Conservation (phyloP, 768 basidiomycete species). For the Hygrophoropsis aurantiaca region DNA sequence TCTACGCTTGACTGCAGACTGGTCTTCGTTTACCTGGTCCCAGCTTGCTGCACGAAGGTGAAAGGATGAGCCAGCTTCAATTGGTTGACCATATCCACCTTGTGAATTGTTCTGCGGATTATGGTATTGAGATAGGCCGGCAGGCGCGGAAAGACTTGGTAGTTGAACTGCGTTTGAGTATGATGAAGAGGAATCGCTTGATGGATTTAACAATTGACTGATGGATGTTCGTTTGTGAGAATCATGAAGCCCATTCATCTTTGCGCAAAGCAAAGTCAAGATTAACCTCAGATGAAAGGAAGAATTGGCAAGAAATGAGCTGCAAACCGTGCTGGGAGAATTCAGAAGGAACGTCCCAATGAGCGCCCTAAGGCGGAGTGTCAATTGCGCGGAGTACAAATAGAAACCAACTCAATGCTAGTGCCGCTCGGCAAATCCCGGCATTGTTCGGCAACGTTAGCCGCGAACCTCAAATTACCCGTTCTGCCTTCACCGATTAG, state of each 20-base stretch:
- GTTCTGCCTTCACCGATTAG: not conserved
- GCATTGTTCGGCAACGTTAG: constrained; percentile 17
- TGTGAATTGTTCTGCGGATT: constrained; percentile 27
- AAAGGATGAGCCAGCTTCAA: constrained; percentile 37
- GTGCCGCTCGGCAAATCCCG: constrained; percentile 25
- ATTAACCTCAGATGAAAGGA: constrained; percentile 8
- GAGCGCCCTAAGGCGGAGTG: constrained; percentile 28
- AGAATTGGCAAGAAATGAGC: constrained; percentile 26
- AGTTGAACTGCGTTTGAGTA: constrained; percentile 29
- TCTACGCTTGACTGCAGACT: constrained; percentile 35
- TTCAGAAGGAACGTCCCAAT: not conserved
- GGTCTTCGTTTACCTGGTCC: constrained; percentile 40
- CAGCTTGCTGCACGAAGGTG: constrained; percentile 66
- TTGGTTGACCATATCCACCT: constrained; percentile 24
- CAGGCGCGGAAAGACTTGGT: constrained; percentile 19
- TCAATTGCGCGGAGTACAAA: constrained; percentile 26
- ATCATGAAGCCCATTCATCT: constrained; percentile 45
- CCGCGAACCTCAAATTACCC: constrained; percentile 28
- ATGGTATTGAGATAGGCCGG: constrained; percentile 26
- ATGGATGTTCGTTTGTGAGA: constrained; percentile 49
- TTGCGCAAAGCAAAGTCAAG: constrained; percentile 16
- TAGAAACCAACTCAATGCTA: constrained; percentile 3
- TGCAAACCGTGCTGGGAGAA: constrained; percentile 18
- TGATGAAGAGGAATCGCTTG: constrained; percentile 37
- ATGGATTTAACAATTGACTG: constrained; percentile 50